Conservation (phyloP, 768 basidiomycete species). For the Serpula lacrymans region DNA sequence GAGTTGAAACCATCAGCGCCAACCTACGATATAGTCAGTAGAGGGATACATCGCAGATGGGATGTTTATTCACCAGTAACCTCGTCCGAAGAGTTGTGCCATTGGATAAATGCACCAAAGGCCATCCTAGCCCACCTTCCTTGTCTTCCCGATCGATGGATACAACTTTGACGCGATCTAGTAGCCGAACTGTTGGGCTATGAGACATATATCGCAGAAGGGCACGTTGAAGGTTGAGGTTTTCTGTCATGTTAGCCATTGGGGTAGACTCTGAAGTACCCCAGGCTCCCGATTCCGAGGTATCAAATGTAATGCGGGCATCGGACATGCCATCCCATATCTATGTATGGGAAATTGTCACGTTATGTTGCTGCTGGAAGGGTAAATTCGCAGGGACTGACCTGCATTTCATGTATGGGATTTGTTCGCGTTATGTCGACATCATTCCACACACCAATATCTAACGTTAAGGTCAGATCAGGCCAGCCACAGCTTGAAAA, state of each 20-base stretch:
- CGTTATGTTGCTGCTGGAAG: constrained; percentile 1
- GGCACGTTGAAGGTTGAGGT: constrained; percentile 87
- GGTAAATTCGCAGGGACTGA: constrained; percentile 25
- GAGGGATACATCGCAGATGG: background rate
- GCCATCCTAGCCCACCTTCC: constrained; percentile 67
- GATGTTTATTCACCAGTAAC: constrained; percentile 55
- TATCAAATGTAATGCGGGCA: constrained; percentile 70
- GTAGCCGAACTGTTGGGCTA: constrained; percentile 52
- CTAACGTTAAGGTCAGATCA: constrained; percentile 35
- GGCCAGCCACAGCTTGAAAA: background rate
- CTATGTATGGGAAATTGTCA: constrained; percentile 31
- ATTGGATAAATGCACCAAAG: constrained; percentile 69
- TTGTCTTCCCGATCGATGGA: constrained; percentile 49
- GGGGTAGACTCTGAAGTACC: constrained; percentile 30
- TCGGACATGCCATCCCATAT: constrained; percentile 92
- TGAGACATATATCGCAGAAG: constrained; percentile 62
- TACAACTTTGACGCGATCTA: constrained; percentile 73
- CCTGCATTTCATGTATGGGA: constrained; percentile 85
- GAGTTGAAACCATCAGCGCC: constrained; percentile 97
- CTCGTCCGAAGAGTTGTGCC: constrained; percentile 63
- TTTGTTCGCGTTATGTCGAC: constrained; percentile 67
- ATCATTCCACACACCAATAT: constrained; percentile 80
- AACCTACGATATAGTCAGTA: constrained; percentile 45
- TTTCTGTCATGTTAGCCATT: constrained; percentile 90
- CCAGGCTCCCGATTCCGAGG: constrained; percentile 37